Evolutionary conservation across 106 monocot species (phyloP), one percentile per base, ranked within the genome.

Genomic region (Iris macrosiphon): DNA sequence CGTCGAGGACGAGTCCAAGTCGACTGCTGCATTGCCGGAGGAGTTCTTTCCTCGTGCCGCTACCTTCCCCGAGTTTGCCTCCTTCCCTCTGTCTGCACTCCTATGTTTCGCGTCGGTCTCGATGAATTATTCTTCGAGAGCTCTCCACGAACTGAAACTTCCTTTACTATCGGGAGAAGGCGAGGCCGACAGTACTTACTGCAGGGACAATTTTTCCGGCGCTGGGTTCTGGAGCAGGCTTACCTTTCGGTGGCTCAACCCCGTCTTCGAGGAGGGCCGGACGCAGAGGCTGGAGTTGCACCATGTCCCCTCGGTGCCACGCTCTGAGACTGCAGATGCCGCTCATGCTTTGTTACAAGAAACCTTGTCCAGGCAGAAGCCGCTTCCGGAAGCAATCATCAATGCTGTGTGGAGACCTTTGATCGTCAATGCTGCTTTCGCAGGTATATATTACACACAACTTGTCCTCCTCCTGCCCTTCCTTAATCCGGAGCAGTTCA

Each of bases 211-310:
- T 4, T 92, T 75, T 28, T 64, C 72, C 3, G 25, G 8, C n/a
- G 80, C 83, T 0, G 78, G 85, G 19, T 19, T 63, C 24, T 88
- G 83, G 83, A 88, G 93, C 45, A 67, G 35, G 49, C 62, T 84
- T 0, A 78, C 74, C 9, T 94, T 94, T 35, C 47, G 37, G 22
- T 94, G 93, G 93, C 50, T 94, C 22, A 94, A 94, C 40, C 88
- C 84, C 10, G 57, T 94, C 0, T 84, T 93, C 28, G 69, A 71
- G 23, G 72, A 39, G 41, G 93, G 83, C 9, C 49, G 74, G n/a
- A 20, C 8, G 11, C 38, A 67, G 42, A 71, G 77, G 46, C 75
- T 93, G 21, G 80, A 93, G 32, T 66, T 93, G 23, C 40, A 19
- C 18, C 83, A 88, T 42, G 51, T 93, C 40, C 93, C 93, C 26